Base-by-base conservation (phyloP, 495 filamentous ascomycete species). In the Aspergillus cavernicola region DNA sequence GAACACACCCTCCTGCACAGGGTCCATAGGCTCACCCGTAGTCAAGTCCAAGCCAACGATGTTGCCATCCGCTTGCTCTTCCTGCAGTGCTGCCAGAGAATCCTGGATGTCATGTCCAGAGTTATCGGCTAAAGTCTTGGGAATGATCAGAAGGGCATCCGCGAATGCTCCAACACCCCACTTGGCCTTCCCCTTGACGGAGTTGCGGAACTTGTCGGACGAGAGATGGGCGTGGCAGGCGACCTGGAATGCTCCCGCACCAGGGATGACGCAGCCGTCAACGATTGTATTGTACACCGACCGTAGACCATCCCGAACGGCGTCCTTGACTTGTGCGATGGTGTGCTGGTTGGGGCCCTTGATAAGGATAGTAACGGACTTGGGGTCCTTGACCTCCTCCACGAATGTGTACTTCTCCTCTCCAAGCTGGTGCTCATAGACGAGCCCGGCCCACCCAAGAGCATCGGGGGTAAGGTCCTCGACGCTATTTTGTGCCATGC, bases 391-490 rank as follows among this genome's bases (percentile, higher is more conserved):
- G 59, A 98, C 93, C 52, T 98, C 95, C 70, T 97, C 95, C 56
- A 98, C 81, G 60, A 98, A 98, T 13, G 93, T 98, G 74, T 89
- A 98, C 75, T 98, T 98, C 76, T 98, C 93, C 76, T 98, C 93
- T 46, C 93, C 93, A 4, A 98, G 81, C 65, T 95, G 89, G 74
- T 97, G 92, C 76, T 98, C 93, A 61, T 98, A 97, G 36, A 98
- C 93, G 32, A 88, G 79, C 42, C 93, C 93, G 46, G 95, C 93
- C 93, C 93, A 98, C 23, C 93, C 93, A 43, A 98, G 85, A 55
- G 93, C 77, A 55, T 96, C 90, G 2, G 91, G 89, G 6, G 81
- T 84, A 33, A 98, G 72, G 60, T 97, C 93, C 35, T 98, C 93
- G 6, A 96, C 92, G 61, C 89, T 95, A 79, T 98, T 98, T 69